Base-by-base conservation (phyloP, 2,329 filamentous ascomycete genomes). In the Cadophora sp. region DNA sequence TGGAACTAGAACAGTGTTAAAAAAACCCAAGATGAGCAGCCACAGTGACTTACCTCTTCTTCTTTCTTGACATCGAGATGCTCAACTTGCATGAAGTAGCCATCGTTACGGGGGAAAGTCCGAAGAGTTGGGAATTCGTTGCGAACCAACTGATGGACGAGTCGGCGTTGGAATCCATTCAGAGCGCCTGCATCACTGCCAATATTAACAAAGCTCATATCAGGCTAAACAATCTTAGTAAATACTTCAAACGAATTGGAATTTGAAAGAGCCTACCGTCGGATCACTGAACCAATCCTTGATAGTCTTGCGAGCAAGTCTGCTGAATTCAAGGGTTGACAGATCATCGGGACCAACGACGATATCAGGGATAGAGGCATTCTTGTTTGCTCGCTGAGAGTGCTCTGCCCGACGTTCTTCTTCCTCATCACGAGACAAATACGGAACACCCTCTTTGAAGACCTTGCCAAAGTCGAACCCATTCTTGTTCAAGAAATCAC, bases 81-180 rank as follows among this genome's bases (percentile, higher is more conserved):
- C 41, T 69, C 70, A n/a, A 78, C 62, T 66, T 77, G 75, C 74
- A 78, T 76, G 50, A 77, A 77, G 20, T 64, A 64, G 16, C 70
- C 69, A 48, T 74, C 71, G 24, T 70, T 69, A 14, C 70, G 66
- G 45, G 68, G n/a, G 65, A 75, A 74, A 6, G 70, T 68, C 56
- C 72, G 62, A 18, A 72, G 70, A 5, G 59, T 59, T 1, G 83
- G 82, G 58, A 82, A 92, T 70, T 91, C 88, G 16, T 83, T 83
- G 14, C 87, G 82, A n/a, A 92, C 82, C 14, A 91, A 80, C 71
- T 91, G 88, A 73, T 91, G 86, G 0, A 91, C 83, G 6, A 92
- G 80, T 41, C 87, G 82, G 75, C 89, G 87, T 74, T 92, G 88
- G 71, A 86, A 91, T 0, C 83, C 81, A 67, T 83, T 87, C 30